Base-by-base conservation (phyloP, 2,329 filamentous ascomycete species). In the Diatrype stigma region DNA sequence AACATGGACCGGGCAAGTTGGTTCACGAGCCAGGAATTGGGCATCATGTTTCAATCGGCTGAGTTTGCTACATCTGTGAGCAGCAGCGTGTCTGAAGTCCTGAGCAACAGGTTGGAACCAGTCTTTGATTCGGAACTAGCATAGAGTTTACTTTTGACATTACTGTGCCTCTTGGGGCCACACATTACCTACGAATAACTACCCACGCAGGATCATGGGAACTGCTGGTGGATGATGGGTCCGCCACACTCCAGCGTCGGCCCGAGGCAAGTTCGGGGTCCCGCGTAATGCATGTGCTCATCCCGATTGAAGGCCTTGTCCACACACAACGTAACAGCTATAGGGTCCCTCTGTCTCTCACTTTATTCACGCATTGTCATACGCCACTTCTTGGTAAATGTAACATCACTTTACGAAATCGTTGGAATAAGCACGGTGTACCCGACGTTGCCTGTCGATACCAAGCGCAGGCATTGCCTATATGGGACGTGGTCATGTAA, bases 1-100 rank as follows among this genome's bases (percentile, higher is more conserved):
- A 95, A 95, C 64, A 82, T 92, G 77, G 90, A 95, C 69, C 80
- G 89, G 1, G 89, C 90, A 7, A 92, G 87, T 64, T 94, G 88
- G 87, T 92, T 82, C 68, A 94, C 90, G 5, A 92, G 87, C 66
- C 90, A 94, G 68, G 90, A 95, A 69, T 72, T 94, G 21, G 89
- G 89, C 1, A 73, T 94, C 28, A 61, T 84, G 38, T 78, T 84
- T 49, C 70, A 77, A 42, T 70, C 67, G 30, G 48, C 38, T 2
- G 57, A 58, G 0, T 63, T 76, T 42, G 70, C 68, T 3, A 52
- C 42, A 1, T 47, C 50, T 3, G 58, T 75, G 22, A 63, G 60
- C 47, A 52, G 58, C 1, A 60, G 61, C 1, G 64, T 73, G 30
- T 58, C 64, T 3, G 52, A 56, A n/a, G 66, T 65, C 4, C 55